Percentiles rank a stretch among this genome's conserved stretches.
Evolutionary conservation across 208 protist species (phyloP).

Genomic region (Naegleria lovaniensis): DNA sequence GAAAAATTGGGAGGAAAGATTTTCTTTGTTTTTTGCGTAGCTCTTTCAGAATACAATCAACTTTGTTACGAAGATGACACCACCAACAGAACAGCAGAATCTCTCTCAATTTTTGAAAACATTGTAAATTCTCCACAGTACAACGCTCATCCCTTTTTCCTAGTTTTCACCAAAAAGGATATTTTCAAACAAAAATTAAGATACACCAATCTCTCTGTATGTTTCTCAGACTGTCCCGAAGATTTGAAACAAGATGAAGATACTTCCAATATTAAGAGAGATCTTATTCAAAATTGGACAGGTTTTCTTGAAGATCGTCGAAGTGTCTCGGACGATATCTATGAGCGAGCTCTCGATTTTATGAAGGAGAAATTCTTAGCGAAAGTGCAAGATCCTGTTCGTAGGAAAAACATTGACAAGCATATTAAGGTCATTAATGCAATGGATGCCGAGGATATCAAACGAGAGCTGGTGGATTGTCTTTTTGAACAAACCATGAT

Average conservation of each 20-base stretch:
- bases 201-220: slow-evolving; percentile 45
- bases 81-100: slow-evolving; percentile 28
- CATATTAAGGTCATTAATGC: not conserved
- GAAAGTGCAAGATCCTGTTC: not conserved
- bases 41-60: slow-evolving; percentile 46
- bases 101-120: slow-evolving; percentile 31
- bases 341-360: not conserved
- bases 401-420: not conserved
- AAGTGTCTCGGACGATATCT: not conserved
- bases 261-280: not conserved
- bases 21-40: slow-evolving; percentile 26
- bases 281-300: not conserved
- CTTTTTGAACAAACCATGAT: not conserved
- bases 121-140: slow-evolving; percentile 51
- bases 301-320: not conserved
- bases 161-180: slow-evolving; percentile 77
- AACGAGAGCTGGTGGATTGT: not conserved
- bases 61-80: slow-evolving; percentile 49
- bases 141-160: slow-evolving; percentile 54
- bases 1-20: not conserved
- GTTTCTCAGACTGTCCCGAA: slow-evolving; percentile 54
- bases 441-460: not conserved
- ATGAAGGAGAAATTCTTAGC: not conserved
- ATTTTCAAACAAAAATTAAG: slow-evolving; percentile 64
- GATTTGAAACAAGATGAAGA: not conserved